Percentiles rank a stretch among this genome's conserved stretches.
phyloP scores from a whole-genome alignment of 345 rosid species.

The Eucalyptus viminalis region DNA sequence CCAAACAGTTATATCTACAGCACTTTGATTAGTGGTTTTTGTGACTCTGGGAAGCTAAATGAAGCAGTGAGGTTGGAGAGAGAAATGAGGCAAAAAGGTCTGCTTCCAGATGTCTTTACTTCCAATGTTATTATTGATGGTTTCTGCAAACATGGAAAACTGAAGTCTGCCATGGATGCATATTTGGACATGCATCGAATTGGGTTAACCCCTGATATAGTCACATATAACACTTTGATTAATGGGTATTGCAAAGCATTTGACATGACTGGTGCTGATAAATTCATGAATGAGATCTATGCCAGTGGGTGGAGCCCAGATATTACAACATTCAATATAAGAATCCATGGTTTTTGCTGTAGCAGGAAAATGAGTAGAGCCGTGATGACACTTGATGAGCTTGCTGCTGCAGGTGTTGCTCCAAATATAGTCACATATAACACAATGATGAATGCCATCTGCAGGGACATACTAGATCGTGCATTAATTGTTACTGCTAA shows the following conservation, averaged over 20 bases:
- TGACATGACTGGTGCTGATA: slow-evolving; percentile 37
- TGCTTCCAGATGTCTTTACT: slow-evolving; percentile 50
- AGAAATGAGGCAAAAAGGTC: slow-evolving; percentile 50
- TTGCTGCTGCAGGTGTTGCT: slow-evolving; percentile 39
- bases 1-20: slow-evolving; percentile 65
- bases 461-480: slow-evolving; percentile 40
- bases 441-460: slow-evolving; percentile 42
- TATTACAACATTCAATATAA: slow-evolving; percentile 47
- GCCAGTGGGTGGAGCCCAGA: slow-evolving; percentile 49
- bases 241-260: slow-evolving; percentile 41
- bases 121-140: slow-evolving; percentile 50
- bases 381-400: slow-evolving; percentile 36
- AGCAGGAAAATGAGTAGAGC: slow-evolving; percentile 35
- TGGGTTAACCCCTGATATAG: slow-evolving; percentile 51
- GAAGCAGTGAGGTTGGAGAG: slow-evolving; percentile 45
- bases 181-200: slow-evolving; percentile 25
- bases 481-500: slow-evolving; percentile 56
- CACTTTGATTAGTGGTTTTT: slow-evolving; percentile 51
- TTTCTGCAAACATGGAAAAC: slow-evolving; percentile 39
- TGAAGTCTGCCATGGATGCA: slow-evolving; percentile 37
- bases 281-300: slow-evolving; percentile 28
- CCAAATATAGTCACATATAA: slow-evolving; percentile 67
- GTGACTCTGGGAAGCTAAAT: slow-evolving; percentile 30
- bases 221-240: slow-evolving; percentile 66
- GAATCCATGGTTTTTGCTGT: slow-evolving; percentile 38